Evolutionary conservation across 345 rosid genomes (phyloP).

Genomic region (Euphorbia lathyris): DNA sequence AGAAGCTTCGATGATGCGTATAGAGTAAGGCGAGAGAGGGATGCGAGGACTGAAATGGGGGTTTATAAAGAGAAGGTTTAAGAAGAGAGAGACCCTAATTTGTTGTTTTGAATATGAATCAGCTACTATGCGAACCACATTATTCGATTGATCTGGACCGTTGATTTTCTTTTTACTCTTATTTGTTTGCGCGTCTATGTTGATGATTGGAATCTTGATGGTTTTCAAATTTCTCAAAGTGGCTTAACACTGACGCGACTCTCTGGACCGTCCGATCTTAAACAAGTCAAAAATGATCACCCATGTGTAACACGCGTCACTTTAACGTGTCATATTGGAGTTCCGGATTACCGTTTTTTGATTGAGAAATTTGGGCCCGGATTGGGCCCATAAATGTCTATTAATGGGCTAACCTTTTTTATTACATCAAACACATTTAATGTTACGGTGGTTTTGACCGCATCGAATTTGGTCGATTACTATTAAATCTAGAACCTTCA

Average conservation of each 20-base stretch:
- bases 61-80: conserved; percentile 23
- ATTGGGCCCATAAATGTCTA: background rate
- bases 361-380: background rate
- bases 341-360: background rate
- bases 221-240: conserved; percentile 5
- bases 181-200: background rate
- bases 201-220: background rate
- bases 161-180: background rate
- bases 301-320: background rate
- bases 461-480: no score
- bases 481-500: no score
- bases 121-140: background rate
- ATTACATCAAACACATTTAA: no score
- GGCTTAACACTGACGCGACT: conserved; percentile 16
- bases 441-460: no score
- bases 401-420: background rate
- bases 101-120: conserved; percentile 6
- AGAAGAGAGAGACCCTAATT: conserved; percentile 16
- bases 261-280: conserved; percentile 7
- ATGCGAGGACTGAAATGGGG: background rate
- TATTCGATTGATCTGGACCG: background rate
- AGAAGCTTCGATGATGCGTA: background rate
- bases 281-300: background rate
- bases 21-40: background rate
- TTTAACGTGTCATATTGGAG: background rate